Base-by-base conservation (phyloP, 371 early-diverging fungal species). In the Mortierella sp. region DNA sequence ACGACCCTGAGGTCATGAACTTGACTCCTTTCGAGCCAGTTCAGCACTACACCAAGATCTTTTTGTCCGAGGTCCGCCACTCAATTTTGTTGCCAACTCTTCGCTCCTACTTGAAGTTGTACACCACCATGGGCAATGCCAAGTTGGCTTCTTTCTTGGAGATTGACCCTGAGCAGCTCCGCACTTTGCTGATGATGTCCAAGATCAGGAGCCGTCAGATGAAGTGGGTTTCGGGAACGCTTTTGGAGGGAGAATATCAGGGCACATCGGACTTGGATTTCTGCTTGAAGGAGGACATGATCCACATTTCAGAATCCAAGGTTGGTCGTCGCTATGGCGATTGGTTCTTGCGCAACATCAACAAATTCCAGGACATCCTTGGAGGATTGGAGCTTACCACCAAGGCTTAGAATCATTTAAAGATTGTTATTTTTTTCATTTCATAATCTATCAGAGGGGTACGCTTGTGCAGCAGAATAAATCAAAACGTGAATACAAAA, bases 261-360 rank as follows among this genome's bases (percentile, higher is more conserved):
- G 87, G 93, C 18, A 92, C 94, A 4, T 91, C 94, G 8, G 98
- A 98, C 74, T 81, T 97, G 70, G 97, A 97, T 84, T 96, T 98
- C 86, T 95, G 94, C 81, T 77, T 98, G 84, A 94, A 95, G 86
- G 84, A 88, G 86, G 97, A 97, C 72, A 93, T 97, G 88, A 93
- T 98, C 80, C 94, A 95, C 84, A 94, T 98, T 85, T 94, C 95
- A 22, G 97, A 98, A 88, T 93, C 91, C 86, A 96, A 97, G 85
- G 93, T 95, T 20, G 97, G 95, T 32, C 93, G 97, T 66, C 93
- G 96, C 69, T 95, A 95, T 81, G 97, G 93, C 45, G 98, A 98
- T 79, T 98, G 96, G 96, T 97, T 97, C 85, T 90, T 97, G 83
- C 92, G 97, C 68, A 93, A 97, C 84, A 93, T 95, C 72, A 93